Conservation (phyloP, 1,139 yeast species). For the Candida pseudocylindracea region DNA sequence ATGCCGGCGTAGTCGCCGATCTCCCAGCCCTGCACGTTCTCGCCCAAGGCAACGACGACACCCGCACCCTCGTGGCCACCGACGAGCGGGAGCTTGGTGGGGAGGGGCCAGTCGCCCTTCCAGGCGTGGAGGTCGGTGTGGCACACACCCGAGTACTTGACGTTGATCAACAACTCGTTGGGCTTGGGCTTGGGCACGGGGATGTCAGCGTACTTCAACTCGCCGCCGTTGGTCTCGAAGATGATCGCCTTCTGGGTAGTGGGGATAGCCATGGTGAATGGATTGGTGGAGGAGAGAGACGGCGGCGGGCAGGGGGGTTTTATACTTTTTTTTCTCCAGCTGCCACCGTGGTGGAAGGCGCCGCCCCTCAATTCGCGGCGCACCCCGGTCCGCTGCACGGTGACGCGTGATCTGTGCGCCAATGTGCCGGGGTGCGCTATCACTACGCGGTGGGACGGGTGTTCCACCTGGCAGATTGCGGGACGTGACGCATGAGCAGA, state of each 20-base stretch:
- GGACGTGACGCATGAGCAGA: no score
- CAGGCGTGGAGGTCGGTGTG: conserved; percentile 6
- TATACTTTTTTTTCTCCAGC: no score
- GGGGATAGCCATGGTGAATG: conserved; percentile 3
- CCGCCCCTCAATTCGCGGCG: no score
- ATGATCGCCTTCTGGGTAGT: conserved; percentile 4
- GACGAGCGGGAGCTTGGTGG: conserved; percentile 4
- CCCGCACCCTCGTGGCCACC: conserved; percentile 6
- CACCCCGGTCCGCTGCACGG: no score
- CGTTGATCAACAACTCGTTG: conserved; percentile 5
- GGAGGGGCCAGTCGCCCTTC: conserved; percentile 5
- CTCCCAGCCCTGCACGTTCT: conserved; percentile 5
- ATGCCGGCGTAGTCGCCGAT: conserved; percentile 5
- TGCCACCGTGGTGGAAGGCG: no score
- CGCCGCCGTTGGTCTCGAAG: conserved; percentile 4
- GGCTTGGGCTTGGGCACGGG: conserved; percentile 4
- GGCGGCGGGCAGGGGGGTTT: no score
- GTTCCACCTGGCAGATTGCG: no score
- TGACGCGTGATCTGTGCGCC: no score
- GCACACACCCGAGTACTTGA: conserved; percentile 5
- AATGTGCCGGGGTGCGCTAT: no score
- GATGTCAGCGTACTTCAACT: conserved; percentile 5
- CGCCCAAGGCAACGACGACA: conserved; percentile 4
- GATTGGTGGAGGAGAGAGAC: no score
- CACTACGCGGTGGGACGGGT: no score